Base-by-base conservation (phyloP, 2,329 filamentous ascomycete species). In the Beauveria brongniartii region DNA sequence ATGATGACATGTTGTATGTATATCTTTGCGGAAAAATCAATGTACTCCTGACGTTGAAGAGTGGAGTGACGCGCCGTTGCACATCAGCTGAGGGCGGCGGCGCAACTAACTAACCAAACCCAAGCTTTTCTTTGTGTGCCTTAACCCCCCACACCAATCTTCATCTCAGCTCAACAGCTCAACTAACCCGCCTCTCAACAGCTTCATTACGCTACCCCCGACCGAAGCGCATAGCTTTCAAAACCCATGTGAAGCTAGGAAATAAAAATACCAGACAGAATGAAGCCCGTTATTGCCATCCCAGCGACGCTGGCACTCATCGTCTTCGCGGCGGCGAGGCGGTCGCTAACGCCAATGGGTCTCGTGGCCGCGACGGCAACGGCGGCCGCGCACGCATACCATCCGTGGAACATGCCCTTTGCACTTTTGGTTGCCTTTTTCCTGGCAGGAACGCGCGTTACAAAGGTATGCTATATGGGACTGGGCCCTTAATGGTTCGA, bases 391-490 rank as follows among this genome's bases (percentile, higher is more conserved):
- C 94, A 99, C 73, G 91, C 92, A 18, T 76, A 92, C n/a, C 92
- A 97, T 73, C 93, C 93, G 3, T 97, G 91, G 88, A 90, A 90
- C 63, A 78, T 92, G n/a, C 92, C 91, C n/a, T 95, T 97, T 75
- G 83, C 83, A 30, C 80, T 97, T 12, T 80, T 97, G 2, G 82
- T 83, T 55, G 83, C 92, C 41, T 97, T 97, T 78, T 97, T 96
- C 74, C 77, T 96, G 3, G 85, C 89, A 5, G 94, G 92, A 1
- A 96, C 89, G 1, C 80, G 86, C 56, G 92, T 87, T 1, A 97
- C 93, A 0, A 92, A 93, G 77, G 90, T 91, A 72, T 18, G 50
- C 54, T 53, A 41, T 47, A 22, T 22, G 22, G 43, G n/a, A 4
- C 14, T 8, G 5, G 30, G 22, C 22, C 7, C 5, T 46, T 18